Base-by-base conservation (phyloP, 176 grass and related monocot species). In the Triticum aestivum region DNA sequence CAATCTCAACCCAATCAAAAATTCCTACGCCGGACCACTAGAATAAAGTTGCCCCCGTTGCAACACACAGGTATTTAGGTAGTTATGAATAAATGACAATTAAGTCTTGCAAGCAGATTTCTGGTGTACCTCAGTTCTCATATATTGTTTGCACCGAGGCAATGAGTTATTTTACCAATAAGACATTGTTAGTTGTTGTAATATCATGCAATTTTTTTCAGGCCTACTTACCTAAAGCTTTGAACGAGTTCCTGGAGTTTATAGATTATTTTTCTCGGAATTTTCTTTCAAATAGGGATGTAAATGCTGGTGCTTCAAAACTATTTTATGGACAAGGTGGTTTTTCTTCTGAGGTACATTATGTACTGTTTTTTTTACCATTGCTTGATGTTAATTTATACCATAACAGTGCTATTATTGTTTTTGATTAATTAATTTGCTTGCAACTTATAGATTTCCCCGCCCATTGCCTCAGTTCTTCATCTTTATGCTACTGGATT, bases 401-500 rank as follows among this genome's bases (percentile, higher is more conserved):
- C 82, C n/a, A 78, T 86, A 78, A 78, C 52, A 39, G 21, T 75
- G 42, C 11, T 47, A 86, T 26, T 49, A 24, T 80, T 75, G 21
- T 79, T 86, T 75, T 85, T n/a, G 5, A 92, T 64, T 63, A 61
- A 30, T 61, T 65, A 34, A 70, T 42, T 49, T 89, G 24, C 59
- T 80, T 73, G 23, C 59, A 44, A 26, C 64, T 56, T 86, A 59
- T 90, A 97, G 95, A 78, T 90, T 81, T 91, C 80, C 38, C 70
- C 82, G 73, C 72, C 77, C 70, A 81, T 87, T 44, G 29, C 87
- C 76, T 90, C 89, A 44, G 58, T 98, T 69, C 80, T 98, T 39
- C 51, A 74, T 86, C 87, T 98, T 51, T 98, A 98, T 75, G 87
- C 92, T 59, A 80, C 79, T 68, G 95, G 91, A 37, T 87, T 95